A percentile compares a stretch with the other conserved stretches of the same genome.
Evolutionary conservation across 106 monocot genomes (phyloP).

Genomic region (Platanthera guangdongensis): DNA sequence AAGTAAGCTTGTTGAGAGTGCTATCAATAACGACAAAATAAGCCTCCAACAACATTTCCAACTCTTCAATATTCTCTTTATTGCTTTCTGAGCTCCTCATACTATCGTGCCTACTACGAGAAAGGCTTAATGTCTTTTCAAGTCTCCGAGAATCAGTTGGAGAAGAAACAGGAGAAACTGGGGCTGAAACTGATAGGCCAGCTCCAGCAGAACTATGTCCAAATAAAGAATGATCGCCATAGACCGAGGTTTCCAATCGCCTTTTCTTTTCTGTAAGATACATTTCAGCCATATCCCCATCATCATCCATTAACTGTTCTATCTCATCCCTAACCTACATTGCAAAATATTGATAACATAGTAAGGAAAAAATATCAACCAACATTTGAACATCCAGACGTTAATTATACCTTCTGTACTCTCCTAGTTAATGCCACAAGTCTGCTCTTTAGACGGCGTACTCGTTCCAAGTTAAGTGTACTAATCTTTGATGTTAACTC

Average conservation of each 20-base stretch:
- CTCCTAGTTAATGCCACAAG: constrained; percentile 81
- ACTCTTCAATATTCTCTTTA: constrained; percentile 47
- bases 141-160: constrained; percentile 44
- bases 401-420: constrained; percentile 69
- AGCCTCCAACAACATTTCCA: constrained; percentile 95
- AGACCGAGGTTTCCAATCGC: constrained; percentile 43
- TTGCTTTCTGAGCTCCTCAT: constrained; percentile 52
- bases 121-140: constrained; percentile 46
- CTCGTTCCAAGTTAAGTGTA: constrained; percentile 74
- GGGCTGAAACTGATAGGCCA: constrained; percentile 39
- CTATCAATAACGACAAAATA: constrained; percentile 82
- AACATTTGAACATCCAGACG: neutral
- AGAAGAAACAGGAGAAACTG: constrained; percentile 49
- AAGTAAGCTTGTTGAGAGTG: constrained; percentile 68
- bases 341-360: constrained; percentile 3
- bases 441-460: constrained; percentile 77
- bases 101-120: constrained; percentile 65
- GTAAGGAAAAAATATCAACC: neutral
- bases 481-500: constrained; percentile 84
- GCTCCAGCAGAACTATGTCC: constrained; percentile 22
- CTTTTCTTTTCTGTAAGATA: constrained; percentile 79
- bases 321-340: constrained; percentile 85
- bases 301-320: constrained; percentile 92
- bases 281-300: constrained; percentile 91
- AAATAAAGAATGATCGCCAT: constrained; percentile 36